These are phyloP conservation scores for Botrytis galanthina DNA, from an alignment of 2,329 filamentous ascomycete species.

Conservation along the genomic window DNA sequence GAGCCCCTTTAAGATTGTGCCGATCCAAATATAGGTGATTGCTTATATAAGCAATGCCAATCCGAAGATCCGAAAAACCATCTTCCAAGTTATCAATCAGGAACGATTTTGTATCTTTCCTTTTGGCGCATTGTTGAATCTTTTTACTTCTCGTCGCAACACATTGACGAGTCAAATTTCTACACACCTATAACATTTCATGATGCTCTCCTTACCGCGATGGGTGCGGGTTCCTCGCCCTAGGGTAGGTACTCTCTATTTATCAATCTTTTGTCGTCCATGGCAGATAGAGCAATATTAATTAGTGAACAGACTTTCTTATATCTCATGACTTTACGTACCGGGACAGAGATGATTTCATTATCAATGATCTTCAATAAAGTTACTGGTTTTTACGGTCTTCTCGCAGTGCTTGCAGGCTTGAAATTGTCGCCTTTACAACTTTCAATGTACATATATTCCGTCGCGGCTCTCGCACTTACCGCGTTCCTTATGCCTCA, in stretches of 20 bases:
- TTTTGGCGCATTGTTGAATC: neutral
- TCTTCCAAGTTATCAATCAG: conserved; percentile 10
- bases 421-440: conserved; percentile 79
- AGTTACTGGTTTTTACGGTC: conserved; percentile 83
- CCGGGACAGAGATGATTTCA: conserved; percentile 80
- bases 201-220: conserved; percentile 35
- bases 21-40: conserved; percentile 5
- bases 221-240: conserved; percentile 37
- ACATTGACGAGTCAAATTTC: conserved; percentile 3
- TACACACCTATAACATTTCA: conserved; percentile 6
- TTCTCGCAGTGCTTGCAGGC: conserved; percentile 85
- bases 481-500: conserved; percentile 72
- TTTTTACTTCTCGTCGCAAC: conserved; percentile 3
- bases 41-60: conserved; percentile 10
- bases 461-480: conserved; percentile 65
- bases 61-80: conserved; percentile 16
- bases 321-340: conserved; percentile 80
- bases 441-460: conserved; percentile 90
- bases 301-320: conserved; percentile 66
- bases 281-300: conserved; percentile 21
- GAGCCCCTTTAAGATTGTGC: neutral
- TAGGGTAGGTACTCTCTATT: conserved; percentile 29
- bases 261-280: conserved; percentile 10
- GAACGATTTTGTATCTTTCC: conserved; percentile 1
- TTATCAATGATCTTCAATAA: conserved; percentile 88